Evolutionary conservation across 2,329 filamentous ascomycete genomes (phyloP), one percentile per base, ranked within the genome.

Genomic region (Epichloe festucae): DNA sequence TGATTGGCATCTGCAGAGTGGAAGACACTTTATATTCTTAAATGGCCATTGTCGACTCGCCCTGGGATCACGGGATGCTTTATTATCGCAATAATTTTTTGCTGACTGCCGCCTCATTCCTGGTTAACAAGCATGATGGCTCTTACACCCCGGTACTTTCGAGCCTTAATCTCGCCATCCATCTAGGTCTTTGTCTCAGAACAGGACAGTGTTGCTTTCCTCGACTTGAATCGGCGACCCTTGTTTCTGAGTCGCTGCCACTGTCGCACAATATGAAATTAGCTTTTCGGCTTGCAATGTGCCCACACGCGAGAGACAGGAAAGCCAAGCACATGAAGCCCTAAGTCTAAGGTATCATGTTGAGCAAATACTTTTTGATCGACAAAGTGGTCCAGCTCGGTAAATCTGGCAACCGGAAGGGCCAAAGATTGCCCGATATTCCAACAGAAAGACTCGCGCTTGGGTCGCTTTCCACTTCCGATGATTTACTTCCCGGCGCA

Each of bases 1-100:
- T 59, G 12, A 53, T 19, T 17, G 34, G 46, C 47, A 27, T n/a
- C 31, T 46, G 34, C 8, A 36, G 35, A 12, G 17, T 36, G 31
- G n/a, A 49, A 14, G 8, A 14, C 15, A 10, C 31, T 39, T 27
- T 39, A 8, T 44, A 39, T 7, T 10, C 19, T 23, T 46, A 46
- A 15, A 15, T 14, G 4, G 42, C 42, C 27, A 31, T 19, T 38
- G n/a, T 23, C 17, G 19, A 38, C 34, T 34, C 21, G 27, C 15
- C 15, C 23, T 15, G 15, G 23, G 14, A 44, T 44, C 14, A n/a
- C 21, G 10, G n/a, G 14, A 23, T 17, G 11, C 2, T 23, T 15
- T 17, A 38, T 21, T 17, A 38, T 21, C n/a, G 45, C 46, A 23
- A n/a, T n/a, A 10, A 3, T 31, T 10, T 31, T 31, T 31, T 31